Evolutionary conservation across 2,329 filamentous ascomycete genomes (phyloP), one percentile per base, ranked within the genome.

Genomic region (Catunica adiposa): DNA sequence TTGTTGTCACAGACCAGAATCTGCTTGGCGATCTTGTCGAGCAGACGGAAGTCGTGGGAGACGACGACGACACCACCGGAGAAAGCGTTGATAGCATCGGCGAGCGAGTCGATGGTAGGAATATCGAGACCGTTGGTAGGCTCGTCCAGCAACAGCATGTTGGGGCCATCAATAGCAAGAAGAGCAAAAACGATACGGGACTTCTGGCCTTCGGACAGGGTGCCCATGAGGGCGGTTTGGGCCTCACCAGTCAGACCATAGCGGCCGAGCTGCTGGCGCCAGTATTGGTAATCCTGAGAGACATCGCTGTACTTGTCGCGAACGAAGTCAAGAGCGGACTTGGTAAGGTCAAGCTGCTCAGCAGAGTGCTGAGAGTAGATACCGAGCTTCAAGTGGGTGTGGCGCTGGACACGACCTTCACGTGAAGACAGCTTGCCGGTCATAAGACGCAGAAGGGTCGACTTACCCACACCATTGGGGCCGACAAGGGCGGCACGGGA

Each of bases 121-220:
- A 98, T 98, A 78, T 98, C 92, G 61, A 98, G 77, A 79, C 92
- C 92, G 82, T 98, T 98, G 68, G 92, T 98, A 70, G 92, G 94
- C 75, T 98, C 92, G 74, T 98, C 92, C 56, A 98, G 81, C 63
- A 98, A 72, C 64, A 98, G 73, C 92, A 98, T 98, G 78, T 98
- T 98, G 63, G 92, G 92, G 26, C 82, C 75, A 64, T 98, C 92
- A 62, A 98, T 96, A 62, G 92, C 92, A 61, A 98, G 75, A 63
- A 98, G 77, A 42, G 92, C 92, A 68, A 98, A 98, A 44, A 98
- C 92, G 66, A 98, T 96, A 79, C 94, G 86, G 66, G 83, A 89
- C 80, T 94, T 94, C 73, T 98, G 92, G 55, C 92, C 92, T 68
- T 98, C 92, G 60, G 92, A 97, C 62, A 98, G 76, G 15, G 92